Evolutionary conservation across 176 grass and related monocot genomes (phyloP), one percentile per base, ranked within the genome.

Genomic region (Echinochloa phyllopogon): DNA sequence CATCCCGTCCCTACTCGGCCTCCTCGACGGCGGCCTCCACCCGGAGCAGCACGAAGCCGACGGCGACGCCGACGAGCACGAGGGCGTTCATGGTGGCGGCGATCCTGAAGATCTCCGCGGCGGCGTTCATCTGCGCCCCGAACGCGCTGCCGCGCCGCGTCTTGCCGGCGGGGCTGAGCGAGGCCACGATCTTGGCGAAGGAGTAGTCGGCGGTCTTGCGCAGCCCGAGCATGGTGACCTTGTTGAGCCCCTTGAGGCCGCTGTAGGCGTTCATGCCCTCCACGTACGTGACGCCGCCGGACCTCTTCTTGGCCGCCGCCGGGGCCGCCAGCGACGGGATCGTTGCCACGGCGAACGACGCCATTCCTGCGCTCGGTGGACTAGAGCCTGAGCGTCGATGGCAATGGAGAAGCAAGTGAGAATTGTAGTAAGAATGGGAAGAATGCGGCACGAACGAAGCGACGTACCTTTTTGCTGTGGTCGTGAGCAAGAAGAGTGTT

Each of bases 31-130:
- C 33, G 6, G 94, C 74, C 84, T 99, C 94, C 24, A 92, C 25
- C 74, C 96, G 87, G 55, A 99, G 96, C 65, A 96, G 96, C 38
- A 99, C 88, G 76, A 99, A 99, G 2, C 91, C 96, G 74, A 99
- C 87, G 60, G 94, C 96, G 76, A 96, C 96, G 66, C 94, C 96
- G 65, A 96, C 75, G 64, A 99, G 88, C 66, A 83, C 79, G 57
- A 99, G 93, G 18, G 59, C 93, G 58, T 94, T 99, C 90, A 94
- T 99, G 88, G 79, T 89, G 57, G 80, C 88, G 38, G 94, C 94
- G 49, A 96, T 99, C 85, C 72, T 87, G 78, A 96, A 96, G 41
- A 99, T 99, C 82, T 99, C 96, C 0, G 25, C 88, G 8, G 90
- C 94, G 77, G 88, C 94, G 72, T 75, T 94, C 89, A 87, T 91